Evolutionary conservation across 1,284 basidiomycete species (phyloP).

Genomic region (Taiwanofungus camphoratus): DNA sequence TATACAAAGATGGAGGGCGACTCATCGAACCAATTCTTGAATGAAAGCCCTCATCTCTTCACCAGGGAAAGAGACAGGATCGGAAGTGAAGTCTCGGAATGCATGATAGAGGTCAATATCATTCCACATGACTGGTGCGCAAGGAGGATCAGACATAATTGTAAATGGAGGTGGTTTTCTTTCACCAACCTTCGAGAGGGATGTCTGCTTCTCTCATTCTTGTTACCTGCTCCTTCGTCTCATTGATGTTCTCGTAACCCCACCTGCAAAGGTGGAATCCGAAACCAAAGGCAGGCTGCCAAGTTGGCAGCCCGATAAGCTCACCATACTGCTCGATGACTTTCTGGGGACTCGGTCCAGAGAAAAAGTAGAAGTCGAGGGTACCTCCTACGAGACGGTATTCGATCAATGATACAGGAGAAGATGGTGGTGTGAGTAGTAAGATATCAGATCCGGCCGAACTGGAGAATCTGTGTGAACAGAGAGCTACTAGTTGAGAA

Average conservation of each 20-base stretch:
- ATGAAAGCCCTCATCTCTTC: conserved; percentile 61
- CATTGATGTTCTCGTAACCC: conserved; percentile 24
- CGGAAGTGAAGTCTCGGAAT: conserved; percentile 62
- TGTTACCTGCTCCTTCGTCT: conserved; percentile 40
- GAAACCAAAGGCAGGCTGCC: conserved; percentile 66
- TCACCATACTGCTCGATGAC: conserved; percentile 67
- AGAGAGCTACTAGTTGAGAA: not conserved
- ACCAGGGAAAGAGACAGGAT: conserved; percentile 57
- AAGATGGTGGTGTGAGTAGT: conserved; percentile 46
- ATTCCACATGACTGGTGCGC: conserved; percentile 66
- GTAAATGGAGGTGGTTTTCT: not conserved
- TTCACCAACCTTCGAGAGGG: conserved; percentile 51
- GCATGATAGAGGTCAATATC: conserved; percentile 72
- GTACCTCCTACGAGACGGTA: conserved; percentile 66
- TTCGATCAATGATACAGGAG: conserved; percentile 51
- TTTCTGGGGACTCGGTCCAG: conserved; percentile 55
- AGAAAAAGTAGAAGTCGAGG: conserved; percentile 59
- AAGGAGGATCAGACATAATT: conserved; percentile 9
- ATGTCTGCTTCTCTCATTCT: conserved; percentile 59
- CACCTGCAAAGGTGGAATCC: conserved; percentile 69
- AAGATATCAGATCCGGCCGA: conserved; percentile 59
- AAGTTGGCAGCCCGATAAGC: conserved; percentile 54
- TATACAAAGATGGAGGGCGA: not conserved
- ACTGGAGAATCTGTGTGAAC: conserved; percentile 13
- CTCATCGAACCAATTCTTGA: conserved; percentile 42